These are phyloP conservation scores for Pseudonitzschia multiseries DNA, from an alignment of 108 stramenopile species.

Conservation along the genomic window DNA sequence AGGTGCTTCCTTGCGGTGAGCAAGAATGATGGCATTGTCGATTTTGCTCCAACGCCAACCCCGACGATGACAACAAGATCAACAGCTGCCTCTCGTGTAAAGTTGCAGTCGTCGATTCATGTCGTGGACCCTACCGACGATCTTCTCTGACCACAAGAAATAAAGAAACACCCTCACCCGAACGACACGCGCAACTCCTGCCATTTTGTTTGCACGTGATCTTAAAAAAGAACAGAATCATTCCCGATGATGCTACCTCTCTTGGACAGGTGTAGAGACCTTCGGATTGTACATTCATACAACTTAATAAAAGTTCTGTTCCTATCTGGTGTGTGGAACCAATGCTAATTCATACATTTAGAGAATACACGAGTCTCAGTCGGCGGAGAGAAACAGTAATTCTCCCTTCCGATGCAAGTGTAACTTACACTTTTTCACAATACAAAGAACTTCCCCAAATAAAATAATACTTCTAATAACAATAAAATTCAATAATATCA, in stretches of 20 bases:
- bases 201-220: not conserved
- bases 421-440: no score
- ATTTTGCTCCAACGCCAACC: slow-evolving; percentile 7
- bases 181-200: not conserved
- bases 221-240: not conserved
- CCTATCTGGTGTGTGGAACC: not conserved
- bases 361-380: not conserved
- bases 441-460: no score
- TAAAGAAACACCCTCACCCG: not conserved
- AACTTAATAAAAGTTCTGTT: not conserved
- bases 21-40: slow-evolving; percentile 6
- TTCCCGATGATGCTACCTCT: not conserved
- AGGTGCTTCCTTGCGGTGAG: slow-evolving; percentile 13
- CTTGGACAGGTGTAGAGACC: slow-evolving; percentile 8
- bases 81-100: slow-evolving; percentile 17
- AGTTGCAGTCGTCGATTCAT: slow-evolving; percentile 11
- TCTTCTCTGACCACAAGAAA: slow-evolving; percentile 1
- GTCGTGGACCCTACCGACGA: slow-evolving; percentile 16
- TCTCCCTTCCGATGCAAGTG: no score
- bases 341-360: not conserved
- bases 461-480: no score
- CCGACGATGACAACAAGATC: slow-evolving; percentile 14
- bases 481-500: no score
- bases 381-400: not conserved
- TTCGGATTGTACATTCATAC: not conserved